Evolutionary conservation across 2,329 filamentous ascomycete genomes (phyloP).

Genomic region (Fusarium longipes): DNA sequence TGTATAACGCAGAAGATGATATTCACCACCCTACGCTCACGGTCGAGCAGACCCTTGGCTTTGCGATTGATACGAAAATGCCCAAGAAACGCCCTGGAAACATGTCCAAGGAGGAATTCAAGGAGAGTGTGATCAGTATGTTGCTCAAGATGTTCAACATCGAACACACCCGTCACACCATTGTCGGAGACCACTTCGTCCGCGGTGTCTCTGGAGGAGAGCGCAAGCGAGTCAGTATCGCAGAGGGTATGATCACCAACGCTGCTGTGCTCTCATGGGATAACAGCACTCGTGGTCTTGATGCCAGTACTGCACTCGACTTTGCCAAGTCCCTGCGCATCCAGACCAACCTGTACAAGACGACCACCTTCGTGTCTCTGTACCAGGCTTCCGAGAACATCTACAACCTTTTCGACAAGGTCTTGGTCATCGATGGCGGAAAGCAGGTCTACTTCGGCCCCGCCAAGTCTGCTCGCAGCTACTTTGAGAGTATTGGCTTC

Average conservation of each 20-base stretch:
- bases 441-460: slow-evolving; percentile 82
- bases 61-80: slow-evolving; percentile 86
- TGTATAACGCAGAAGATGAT: slow-evolving; percentile 85
- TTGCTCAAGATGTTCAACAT: slow-evolving; percentile 95
- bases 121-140: slow-evolving; percentile 77
- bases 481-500: slow-evolving; percentile 84
- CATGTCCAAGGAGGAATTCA: slow-evolving; percentile 78
- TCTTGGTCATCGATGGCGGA: slow-evolving; percentile 82
- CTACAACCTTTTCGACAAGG: slow-evolving; percentile 84
- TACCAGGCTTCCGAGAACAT: slow-evolving; percentile 89
- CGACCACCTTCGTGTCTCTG: slow-evolving; percentile 84
- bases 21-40: slow-evolving; percentile 87
- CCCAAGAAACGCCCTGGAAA: slow-evolving; percentile 82
- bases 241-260: slow-evolving; percentile 82
- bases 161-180: slow-evolving; percentile 84
- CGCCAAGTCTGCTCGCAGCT: slow-evolving; percentile 71
- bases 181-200: slow-evolving; percentile 86
- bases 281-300: slow-evolving; percentile 76
- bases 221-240: slow-evolving; percentile 77
- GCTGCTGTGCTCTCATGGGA: slow-evolving; percentile 81
- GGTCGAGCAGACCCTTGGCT: slow-evolving; percentile 86
- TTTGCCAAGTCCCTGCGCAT: slow-evolving; percentile 78
- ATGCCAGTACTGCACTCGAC: slow-evolving; percentile 74
- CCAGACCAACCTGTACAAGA: slow-evolving; percentile 85
- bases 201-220: slow-evolving; percentile 81